These are phyloP conservation scores for Onygenales sp. DNA, from an alignment of 2,329 filamentous ascomycete genomes.

Conservation along the genomic window DNA sequence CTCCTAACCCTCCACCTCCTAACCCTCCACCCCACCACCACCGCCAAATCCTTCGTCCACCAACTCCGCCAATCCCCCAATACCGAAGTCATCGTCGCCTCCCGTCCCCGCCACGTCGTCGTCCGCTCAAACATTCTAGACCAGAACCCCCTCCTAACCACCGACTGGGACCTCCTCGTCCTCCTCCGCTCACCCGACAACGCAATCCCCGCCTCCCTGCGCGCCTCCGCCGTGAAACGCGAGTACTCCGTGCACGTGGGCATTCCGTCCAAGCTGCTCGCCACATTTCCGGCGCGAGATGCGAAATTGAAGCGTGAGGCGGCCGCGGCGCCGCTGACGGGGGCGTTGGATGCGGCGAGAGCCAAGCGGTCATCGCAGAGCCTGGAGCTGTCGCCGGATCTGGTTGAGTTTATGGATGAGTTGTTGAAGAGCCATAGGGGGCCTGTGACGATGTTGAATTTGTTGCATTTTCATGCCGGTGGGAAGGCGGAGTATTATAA, in stretches of 20 bases:
- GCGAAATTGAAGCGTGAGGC: slow-evolving; percentile 6
- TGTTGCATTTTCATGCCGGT: slow-evolving; percentile 47
- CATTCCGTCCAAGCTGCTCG: slow-evolving; percentile 27
- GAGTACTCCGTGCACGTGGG: slow-evolving; percentile 27
- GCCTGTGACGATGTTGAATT: slow-evolving; percentile 54
- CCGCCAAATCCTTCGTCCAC: slow-evolving; percentile 18
- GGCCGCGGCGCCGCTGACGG: slow-evolving; percentile 25
- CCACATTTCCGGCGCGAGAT: slow-evolving; percentile 18
- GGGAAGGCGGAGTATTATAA: slow-evolving; percentile 45
- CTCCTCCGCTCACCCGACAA: slow-evolving; percentile 19
- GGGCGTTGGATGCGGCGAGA: slow-evolving; percentile 21
- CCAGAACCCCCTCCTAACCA: slow-evolving; percentile 16
- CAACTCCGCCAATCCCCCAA: slow-evolving; percentile 17
- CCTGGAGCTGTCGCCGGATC: slow-evolving; percentile 45
- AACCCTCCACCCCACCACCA: slow-evolving; percentile 15
- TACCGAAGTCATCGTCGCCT: slow-evolving; percentile 23
- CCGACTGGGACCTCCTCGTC: slow-evolving; percentile 27
- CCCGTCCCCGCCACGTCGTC: slow-evolving; percentile 26
- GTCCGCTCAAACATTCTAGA: slow-evolving; percentile 26
- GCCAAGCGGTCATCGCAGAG: slow-evolving; percentile 34
- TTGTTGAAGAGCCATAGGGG: slow-evolving; percentile 23
- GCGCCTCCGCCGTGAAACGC: slow-evolving; percentile 10
- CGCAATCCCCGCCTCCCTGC: slow-evolving; percentile 14
- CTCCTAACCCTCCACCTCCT: slow-evolving; percentile 27
- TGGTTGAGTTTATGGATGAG: slow-evolving; percentile 41